A percentile compares a stretch with the other conserved stretches of the same genome.
These are phyloP conservation scores for Phytophthora multivora DNA, from an alignment of 352 stramenopile genomes.

Conservation along the genomic window DNA sequence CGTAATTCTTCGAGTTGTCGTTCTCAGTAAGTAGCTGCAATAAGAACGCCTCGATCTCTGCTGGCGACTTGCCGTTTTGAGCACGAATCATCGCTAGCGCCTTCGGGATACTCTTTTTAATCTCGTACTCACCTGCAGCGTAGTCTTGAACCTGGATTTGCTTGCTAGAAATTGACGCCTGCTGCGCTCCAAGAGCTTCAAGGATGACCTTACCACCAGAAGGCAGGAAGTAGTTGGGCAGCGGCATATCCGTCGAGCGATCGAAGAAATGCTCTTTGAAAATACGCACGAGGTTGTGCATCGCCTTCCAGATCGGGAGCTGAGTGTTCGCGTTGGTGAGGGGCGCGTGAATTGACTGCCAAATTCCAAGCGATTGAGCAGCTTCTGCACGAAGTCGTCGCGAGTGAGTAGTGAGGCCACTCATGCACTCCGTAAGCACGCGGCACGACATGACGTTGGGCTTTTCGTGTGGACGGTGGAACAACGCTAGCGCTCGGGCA, in stretches of 20 bases:
- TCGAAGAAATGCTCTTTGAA: constrained; percentile 92
- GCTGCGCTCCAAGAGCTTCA: constrained; percentile 74
- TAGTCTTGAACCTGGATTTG: constrained; percentile 90
- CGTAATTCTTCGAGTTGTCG: constrained; percentile 91
- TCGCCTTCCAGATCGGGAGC: constrained; percentile 84
- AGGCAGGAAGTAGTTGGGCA: constrained; percentile 87
- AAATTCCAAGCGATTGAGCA: constrained; percentile 76
- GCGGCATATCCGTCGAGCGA: constrained; percentile 77
- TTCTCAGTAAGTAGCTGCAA: constrained; percentile 82
- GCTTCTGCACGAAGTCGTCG: constrained; percentile 75
- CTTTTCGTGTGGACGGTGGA: constrained; percentile 83
- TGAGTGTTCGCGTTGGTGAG: constrained; percentile 83
- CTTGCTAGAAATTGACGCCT: constrained; percentile 83
- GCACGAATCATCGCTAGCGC: constrained; percentile 78
- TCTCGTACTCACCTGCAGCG: constrained; percentile 84
- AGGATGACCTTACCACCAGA: constrained; percentile 85
- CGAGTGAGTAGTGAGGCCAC: constrained; percentile 82
- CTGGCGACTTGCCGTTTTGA: constrained; percentile 78
- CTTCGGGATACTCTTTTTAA: constrained; percentile 86
- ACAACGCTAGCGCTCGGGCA: constrained; percentile 72
- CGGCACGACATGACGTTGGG: constrained; percentile 87
- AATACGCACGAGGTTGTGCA: constrained; percentile 89
- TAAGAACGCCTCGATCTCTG: constrained; percentile 82
- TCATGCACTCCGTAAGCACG: constrained; percentile 87
- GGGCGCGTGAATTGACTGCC: constrained; percentile 86